Evolutionary conservation across 257 asterid species (phyloP).

Genomic region (Solanum clarkiae): DNA sequence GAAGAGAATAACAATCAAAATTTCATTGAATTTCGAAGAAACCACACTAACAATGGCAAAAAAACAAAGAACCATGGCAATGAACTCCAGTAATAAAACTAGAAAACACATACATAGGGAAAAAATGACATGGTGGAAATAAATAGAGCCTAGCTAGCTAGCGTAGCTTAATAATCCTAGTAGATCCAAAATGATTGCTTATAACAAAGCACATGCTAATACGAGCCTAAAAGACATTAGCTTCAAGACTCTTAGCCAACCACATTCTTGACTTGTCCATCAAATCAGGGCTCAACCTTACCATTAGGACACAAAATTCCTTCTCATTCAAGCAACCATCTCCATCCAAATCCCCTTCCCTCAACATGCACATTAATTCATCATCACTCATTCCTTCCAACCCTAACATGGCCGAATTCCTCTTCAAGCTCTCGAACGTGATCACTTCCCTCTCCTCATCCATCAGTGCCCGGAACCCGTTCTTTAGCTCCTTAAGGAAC

Average conservation of each 20-base stretch:
- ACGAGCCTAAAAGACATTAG: not conserved
- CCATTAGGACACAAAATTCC: constrained; percentile 76
- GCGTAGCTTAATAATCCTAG: not conserved
- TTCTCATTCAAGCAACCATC: constrained; percentile 45
- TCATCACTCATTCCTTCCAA: constrained; percentile 33
- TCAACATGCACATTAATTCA: constrained; percentile 36
- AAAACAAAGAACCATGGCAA: not conserved
- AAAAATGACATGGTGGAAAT: not conserved
- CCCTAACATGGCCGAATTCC: constrained; percentile 30
- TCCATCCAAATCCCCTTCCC: constrained; percentile 69
- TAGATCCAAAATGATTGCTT: not conserved
- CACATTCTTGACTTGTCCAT: constrained; percentile 32
- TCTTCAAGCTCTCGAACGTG: constrained; percentile 67
- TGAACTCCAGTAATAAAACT: not conserved
- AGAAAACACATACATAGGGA: not conserved
- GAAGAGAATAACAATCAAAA: not conserved
- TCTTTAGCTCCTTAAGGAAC: constrained; percentile 46
- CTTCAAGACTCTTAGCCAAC: not conserved
- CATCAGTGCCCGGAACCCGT: constrained; percentile 47
- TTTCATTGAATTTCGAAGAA: not conserved
- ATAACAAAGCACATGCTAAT: not conserved
- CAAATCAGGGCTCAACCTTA: constrained; percentile 44
- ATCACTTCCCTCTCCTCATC: constrained; percentile 41
- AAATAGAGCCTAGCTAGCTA: not conserved
- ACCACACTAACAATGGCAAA: not conserved